Base-by-base conservation (phyloP, 2,329 filamentous ascomycete genomes). In the Phialocephala subalpina region DNA sequence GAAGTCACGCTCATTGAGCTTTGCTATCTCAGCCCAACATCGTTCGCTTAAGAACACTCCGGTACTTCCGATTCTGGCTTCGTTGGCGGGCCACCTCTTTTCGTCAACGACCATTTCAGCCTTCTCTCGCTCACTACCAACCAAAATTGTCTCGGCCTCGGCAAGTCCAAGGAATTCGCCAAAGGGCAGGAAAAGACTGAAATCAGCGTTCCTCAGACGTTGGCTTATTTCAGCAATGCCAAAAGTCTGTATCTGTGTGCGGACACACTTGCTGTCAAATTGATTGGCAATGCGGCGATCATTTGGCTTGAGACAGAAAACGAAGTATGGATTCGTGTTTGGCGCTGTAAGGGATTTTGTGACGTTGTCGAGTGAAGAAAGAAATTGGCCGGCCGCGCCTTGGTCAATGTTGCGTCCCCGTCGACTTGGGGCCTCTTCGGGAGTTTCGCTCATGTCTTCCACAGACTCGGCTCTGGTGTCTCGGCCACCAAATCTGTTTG, bases 171-270 rank as follows among this genome's bases (percentile, higher is more conserved):
- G 85, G 78, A 99, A 98, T 78, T 99, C 96, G 58, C 92, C 93
- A 75, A 98, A 99, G 0, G 96, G 96, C 70, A 99, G 81, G 82
- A 99, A 99, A 40, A 98, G 82, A 76, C 92, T 97, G 81, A 97
- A 98, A 78, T 99, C 96, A 0, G 95, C 95, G 63, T 95, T 95
- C 58, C 94, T 89, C 45, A 99, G 84, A 22, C 96, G 87, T 76
- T 97, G 94, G 76, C 94, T 97, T 78, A 99, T 97, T 77, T 99
- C 96, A 0, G 94, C 94, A 74, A 99, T 97, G 36, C 96, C 96
- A 72, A 98, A 93, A 0, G 94, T 97, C 76, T 98, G 95, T 1
- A 99, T 87, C 77, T 99, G 96, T 12, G 92, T 92, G 3, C 96
- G 90, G 25, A 99, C 96, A 77, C 96, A 99, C 79, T 98, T 98